Conservation (phyloP, 495 filamentous ascomycete genomes). For the Cercophora samala region DNA sequence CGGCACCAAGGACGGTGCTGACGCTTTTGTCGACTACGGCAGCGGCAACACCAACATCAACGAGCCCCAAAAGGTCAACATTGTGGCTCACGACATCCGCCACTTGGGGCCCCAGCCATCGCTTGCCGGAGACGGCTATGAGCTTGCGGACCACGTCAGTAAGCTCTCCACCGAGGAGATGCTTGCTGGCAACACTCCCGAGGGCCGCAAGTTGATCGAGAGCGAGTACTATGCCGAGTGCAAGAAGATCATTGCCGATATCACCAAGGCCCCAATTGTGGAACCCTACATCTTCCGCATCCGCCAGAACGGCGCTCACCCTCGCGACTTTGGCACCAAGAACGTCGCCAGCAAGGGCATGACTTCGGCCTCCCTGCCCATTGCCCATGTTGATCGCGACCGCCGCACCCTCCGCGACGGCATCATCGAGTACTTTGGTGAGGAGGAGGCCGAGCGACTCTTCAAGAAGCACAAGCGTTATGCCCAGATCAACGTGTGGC, state of each 20-base stretch:
- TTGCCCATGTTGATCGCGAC: constrained; percentile 8
- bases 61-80: constrained; percentile 10
- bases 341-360: constrained; percentile 8
- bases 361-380: constrained; percentile 1
- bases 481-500: constrained; percentile 12
- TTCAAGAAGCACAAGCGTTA: constrained; percentile 9
- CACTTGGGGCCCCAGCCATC: not conserved
- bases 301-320: constrained; percentile 12
- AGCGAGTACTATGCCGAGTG: constrained; percentile 6
- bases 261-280: constrained; percentile 6
- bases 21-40: constrained; percentile 8
- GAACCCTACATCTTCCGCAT: constrained; percentile 13
- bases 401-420: constrained; percentile 4
- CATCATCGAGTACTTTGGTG: constrained; percentile 7
- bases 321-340: constrained; percentile 10
- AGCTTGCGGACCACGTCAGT: not conserved
- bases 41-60: constrained; percentile 8
- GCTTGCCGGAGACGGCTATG: constrained; percentile 1
- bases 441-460: not conserved
- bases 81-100: constrained; percentile 5
- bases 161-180: not conserved
- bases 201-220: constrained; percentile 6
- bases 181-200: constrained; percentile 4
- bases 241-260: not conserved
- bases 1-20: constrained; percentile 5